phyloP scores from a whole-genome alignment of 768 basidiomycete species.

The Filobasidium wieringae region DNA sequence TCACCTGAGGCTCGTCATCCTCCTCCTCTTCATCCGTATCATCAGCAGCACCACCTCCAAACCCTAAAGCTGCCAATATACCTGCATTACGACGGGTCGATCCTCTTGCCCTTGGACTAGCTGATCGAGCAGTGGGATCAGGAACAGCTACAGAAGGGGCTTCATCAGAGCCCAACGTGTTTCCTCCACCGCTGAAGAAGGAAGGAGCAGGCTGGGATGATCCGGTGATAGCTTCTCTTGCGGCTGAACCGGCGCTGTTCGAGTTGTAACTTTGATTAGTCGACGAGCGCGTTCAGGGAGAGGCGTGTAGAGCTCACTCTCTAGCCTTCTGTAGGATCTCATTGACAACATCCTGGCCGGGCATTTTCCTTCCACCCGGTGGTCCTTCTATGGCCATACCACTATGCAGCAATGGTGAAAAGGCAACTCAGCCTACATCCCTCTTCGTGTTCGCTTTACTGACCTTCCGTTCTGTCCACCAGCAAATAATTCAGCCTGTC shows the following conservation, averaged over 20 bases:
- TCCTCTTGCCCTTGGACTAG: neutral
- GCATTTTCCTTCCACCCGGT: conserved; percentile 40
- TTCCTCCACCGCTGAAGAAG: conserved; percentile 61
- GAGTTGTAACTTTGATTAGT: neutral
- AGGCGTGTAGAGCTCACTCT: neutral
- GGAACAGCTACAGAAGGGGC: conserved; percentile 13
- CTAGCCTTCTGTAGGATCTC: conserved; percentile 22
- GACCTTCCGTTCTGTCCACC: conserved; percentile 7
- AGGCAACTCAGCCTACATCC: neutral
- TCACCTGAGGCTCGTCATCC: conserved; percentile 51
- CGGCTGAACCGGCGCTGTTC: neutral
- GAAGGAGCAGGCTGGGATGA: neutral
- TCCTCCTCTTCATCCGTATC: conserved; percentile 37
- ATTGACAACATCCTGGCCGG: conserved; percentile 45
- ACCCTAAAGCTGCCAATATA: neutral
- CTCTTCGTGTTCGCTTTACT: too few relatives aligned
- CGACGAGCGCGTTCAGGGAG: too few relatives aligned
- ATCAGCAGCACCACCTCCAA: conserved; percentile 2
- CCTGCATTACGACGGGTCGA: neutral
- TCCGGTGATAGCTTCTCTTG: neutral
- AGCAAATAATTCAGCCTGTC: neutral
- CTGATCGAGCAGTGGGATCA: conserved; percentile 5
- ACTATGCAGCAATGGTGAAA: conserved; percentile 41
- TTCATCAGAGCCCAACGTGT: conserved; percentile 66
- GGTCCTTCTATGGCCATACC: conserved; percentile 85